Evolutionary conservation across 2,329 filamentous ascomycete genomes (phyloP), one percentile per base, ranked within the genome.

Genomic region (Cryphonectria carpinicola): DNA sequence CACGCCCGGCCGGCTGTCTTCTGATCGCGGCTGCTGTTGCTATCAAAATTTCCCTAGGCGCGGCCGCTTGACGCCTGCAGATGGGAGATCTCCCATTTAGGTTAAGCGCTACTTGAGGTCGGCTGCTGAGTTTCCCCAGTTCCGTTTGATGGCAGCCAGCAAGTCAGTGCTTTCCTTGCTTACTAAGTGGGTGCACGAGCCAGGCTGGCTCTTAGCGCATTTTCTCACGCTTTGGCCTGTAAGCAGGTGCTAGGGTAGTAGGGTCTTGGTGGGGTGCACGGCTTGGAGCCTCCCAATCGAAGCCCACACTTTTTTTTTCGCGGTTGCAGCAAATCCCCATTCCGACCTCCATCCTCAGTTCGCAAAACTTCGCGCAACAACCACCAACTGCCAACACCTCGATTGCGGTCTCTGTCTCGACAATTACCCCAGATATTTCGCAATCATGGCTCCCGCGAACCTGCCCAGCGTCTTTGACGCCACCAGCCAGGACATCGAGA

Each of bases 401-500:
- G 66, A 68, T 72, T 72, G 71, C 71, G 68, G 68, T 68, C 56
- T 70, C 64, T 65, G 65, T 66, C 68, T 65, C 65, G 68, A 70
- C 65, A 66, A 68, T 66, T 32, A 65, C 43, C 32, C 41, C 74
- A 75, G 77, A 71, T 74, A 72, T 73, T 72, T 70, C 74, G 74
- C 73, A 80, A 80, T 78, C 74, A 98, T 98, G 95, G 94, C 95
- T 83, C 93, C 95, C 84, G 89, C 90, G 81, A 97, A 98, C 88
- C 92, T 98, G 78, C 96, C 96, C 83, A 88, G 95, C 78, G 88
- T 92, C 82, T 97, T 99, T 92, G 96, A 97, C 89, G 93, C 96
- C 82, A 98, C 96, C 81, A 92, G 91, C 83, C 91, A 97, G 88
- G 96, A 99, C 89, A 97, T 99, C 87, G 96, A 99, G 93, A 96